Base-by-base conservation (phyloP, 2,329 filamentous ascomycete genomes). In the Aureobasidium sp. region DNA sequence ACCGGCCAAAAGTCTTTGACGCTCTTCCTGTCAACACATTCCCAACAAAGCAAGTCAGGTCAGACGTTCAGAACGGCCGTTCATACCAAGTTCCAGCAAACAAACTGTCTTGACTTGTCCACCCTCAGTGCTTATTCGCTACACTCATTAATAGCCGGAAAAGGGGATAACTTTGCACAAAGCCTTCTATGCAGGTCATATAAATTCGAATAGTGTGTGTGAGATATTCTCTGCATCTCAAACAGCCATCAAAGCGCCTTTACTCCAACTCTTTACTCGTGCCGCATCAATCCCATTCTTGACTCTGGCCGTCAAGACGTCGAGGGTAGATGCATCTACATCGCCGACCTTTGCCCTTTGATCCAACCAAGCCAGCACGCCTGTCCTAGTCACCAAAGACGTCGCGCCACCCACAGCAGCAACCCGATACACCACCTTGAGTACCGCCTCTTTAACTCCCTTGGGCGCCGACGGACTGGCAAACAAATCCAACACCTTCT, bases 281-380 rank as follows among this genome's bases (percentile, higher is more conserved):
- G 82, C 80, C 64, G 81, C 79, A 70, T 91, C 87, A 69, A 86
- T 87, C 3, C 83, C 87, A 63, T 85, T 80, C 76, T 84, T 83
- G 3, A 90, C 74, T 67, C 82, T 79, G 66, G 72, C 75, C 68
- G 82, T 82, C 68, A 94, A 70, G 0, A 77, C 80, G 64, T 76
- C 79, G 57, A 85, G 76, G 27, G 84, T 73, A 20, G 77, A 76
- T 0, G 73, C 75, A 66, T 83, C 81, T 17, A 81, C 78, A 48
- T 74, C 72, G 56, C 76, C 79, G 3, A 77, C 73, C 4, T 79
- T 80, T 39, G 82, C 72, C 68, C 85, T 84, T 63, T 83, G 82
- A 63, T 87, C 81, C 9, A 93, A 78, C 91, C 91, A 96, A 66
- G 83, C 87, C 59, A 93, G 72, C 22, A 89, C 77, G 17, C 89